Evolutionary conservation across 2,329 filamentous ascomycete genomes (phyloP), one percentile per base, ranked within the genome.

Genomic region (Rhinocladiella similis): DNA sequence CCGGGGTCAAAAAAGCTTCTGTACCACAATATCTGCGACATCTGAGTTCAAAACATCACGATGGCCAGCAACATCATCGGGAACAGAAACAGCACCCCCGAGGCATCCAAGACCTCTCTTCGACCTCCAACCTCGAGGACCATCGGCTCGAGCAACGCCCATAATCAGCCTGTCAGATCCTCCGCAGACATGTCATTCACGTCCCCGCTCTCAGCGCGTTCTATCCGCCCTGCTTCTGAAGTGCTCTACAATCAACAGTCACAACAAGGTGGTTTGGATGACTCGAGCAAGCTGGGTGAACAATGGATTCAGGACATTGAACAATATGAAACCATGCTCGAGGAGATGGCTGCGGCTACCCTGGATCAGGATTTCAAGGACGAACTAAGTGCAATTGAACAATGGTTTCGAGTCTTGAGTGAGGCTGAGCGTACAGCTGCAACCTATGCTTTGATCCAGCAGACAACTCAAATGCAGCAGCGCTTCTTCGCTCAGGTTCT

Each of bases 301-400:
- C 92, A 99, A 75, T 99, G 94, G 94, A 93, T 99, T 67, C 91
- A 93, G 54, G 94, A 99, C 69, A 97, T 99, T 66, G 94, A 99
- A 72, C 93, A 97, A 73, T 97, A 97, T 69, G 94, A 99, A 80
- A 96, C 87, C n/a, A 99, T 94, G 1, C 76, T 99, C 68, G 94
- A 97, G 75, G 94, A 99, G 73, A 99, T 99, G 94, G 94, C 94
- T 42, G 92, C 93, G 29, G 94, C 94, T 25, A 97, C 94, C n/a
- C 80, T 97, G 53, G 94, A 99, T 71, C 94, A 99, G 78, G 94
- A 99, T 71, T 99, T 99, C 81, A 99, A 99, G 78, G 94, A 97
- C 75, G 94, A 99, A 75, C 83, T 99, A 59, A 97, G 91, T 71
- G 94, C 94, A 65, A 99, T 99, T 70, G 94, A 99, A 77, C 94